Base-by-base conservation (phyloP, 345 rosid species). In the Theobroma cacao region DNA sequence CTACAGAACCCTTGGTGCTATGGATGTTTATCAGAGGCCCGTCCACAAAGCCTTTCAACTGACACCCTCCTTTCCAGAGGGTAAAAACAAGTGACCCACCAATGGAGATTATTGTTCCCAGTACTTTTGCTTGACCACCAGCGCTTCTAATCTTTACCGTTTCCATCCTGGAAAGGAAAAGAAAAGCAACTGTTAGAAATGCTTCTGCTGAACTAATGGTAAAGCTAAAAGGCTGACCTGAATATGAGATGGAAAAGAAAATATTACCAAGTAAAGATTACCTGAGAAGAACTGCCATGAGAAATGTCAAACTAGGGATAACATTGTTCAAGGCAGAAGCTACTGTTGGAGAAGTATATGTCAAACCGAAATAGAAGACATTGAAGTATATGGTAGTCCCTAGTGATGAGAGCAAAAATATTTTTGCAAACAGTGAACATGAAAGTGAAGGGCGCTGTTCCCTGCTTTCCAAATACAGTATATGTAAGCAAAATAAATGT, bases 21-120 rank as follows among this genome's bases (percentile, higher is more conserved):
- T 83, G 68, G 15, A 83, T 66, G 81, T 75, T 80, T 61, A 90
- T 52, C 59, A 88, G 75, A 3, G 90, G 90, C 70, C 71, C 77
- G 13, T 81, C 30, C 62, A 52, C 77, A 65, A 80, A 61, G 82
- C 87, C 74, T 75, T 80, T 79, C 38, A 71, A 74, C 14, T 85
- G 59, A 45, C 67, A 82, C n/a, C 82, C 85, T 60, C 83, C 88
- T 78, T 81, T 90, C 87, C 93, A 88, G 64, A 88, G 84, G 59
- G 87, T 86, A 69, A 88, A 88, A 13, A 79, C 43, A 41, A 89
- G 85, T 24, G 90, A 86, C 0, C 91, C 85, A 14, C 71, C 77
- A 3, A 88, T 13, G 80, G 88, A 85, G 5, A 82, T 58, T 5
- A 80, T 11, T 0, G 86, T 79, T 12, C 89, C 91, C 1, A 80